Evolutionary conservation across 169 alveolate species (phyloP).

Genomic region (Cryptosporidium baileyi): DNA sequence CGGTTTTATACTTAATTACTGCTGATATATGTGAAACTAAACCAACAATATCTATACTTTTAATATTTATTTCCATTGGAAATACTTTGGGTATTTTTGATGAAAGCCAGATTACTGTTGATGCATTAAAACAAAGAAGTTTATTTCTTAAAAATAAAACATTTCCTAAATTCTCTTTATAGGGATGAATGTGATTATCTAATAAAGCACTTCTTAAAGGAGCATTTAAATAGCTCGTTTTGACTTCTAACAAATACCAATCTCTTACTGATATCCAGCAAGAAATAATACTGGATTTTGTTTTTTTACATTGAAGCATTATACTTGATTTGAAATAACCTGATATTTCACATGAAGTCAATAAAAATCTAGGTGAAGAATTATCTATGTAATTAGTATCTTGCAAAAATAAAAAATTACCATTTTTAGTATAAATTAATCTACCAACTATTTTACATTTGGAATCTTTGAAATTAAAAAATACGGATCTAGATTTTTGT

Average conservation of each 20-base stretch:
- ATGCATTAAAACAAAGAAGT: conserved; percentile 40
- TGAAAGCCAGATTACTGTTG: not conserved
- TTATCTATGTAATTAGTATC: not conserved
- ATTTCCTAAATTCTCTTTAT: not conserved
- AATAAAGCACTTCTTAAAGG: conserved; percentile 35
- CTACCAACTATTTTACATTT: conserved; percentile 1
- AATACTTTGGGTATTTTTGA: not conserved
- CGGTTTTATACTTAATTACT: not conserved
- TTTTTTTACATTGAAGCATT: conserved; percentile 15
- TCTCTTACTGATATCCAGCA: conserved; percentile 17
- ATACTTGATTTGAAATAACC: conserved; percentile 17
- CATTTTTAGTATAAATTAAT: conserved; percentile 14
- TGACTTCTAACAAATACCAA: conserved; percentile 22
- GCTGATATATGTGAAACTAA: not conserved
- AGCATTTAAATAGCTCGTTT: not conserved
- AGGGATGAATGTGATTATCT: not conserved
- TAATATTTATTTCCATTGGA: not conserved
- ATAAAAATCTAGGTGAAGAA: not conserved
- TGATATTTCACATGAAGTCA: conserved; percentile 34
- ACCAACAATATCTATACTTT: not conserved
- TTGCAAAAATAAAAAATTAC: conserved; percentile 17
- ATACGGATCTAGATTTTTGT: not conserved
- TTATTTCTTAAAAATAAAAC: not conserved
- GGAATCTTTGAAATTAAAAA: not conserved
- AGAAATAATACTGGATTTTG: conserved; percentile 8